phyloP scores from a whole-genome alignment of 768 basidiomycete species.

The Rhizopogon vesiculosus region DNA sequence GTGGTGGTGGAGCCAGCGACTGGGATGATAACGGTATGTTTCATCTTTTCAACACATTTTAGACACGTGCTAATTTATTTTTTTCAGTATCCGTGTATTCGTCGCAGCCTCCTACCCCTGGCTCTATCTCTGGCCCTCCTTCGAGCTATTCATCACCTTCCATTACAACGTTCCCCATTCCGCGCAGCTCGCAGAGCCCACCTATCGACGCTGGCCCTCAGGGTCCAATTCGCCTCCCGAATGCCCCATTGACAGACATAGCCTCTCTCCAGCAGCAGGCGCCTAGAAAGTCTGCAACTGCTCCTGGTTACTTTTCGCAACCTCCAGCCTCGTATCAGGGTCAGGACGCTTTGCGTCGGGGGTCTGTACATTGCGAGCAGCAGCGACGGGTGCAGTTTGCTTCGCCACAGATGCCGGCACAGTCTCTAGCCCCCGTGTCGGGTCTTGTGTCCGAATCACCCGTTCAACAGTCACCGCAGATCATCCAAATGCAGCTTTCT shows the following conservation, averaged over 20 bases:
- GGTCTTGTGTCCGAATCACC: conserved; percentile 21
- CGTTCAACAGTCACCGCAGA: conserved; percentile 18
- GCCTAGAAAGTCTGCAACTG: conserved; percentile 28
- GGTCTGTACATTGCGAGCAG: conserved; percentile 14
- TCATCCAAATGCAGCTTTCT: conserved; percentile 12
- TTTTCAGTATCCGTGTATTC: conserved; percentile 21
- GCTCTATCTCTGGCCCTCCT: conserved; percentile 51
- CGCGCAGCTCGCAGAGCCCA: conserved; percentile 50
- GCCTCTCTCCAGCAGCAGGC: conserved; percentile 42
- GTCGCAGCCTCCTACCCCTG: conserved; percentile 31
- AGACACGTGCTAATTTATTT: neutral
- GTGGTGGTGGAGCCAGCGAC: conserved; percentile 56
- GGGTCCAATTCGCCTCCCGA: conserved; percentile 61
- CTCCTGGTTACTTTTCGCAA: conserved; percentile 30
- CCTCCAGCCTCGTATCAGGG: conserved; percentile 18
- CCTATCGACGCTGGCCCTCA: conserved; percentile 41
- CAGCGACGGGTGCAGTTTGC: conserved; percentile 24
- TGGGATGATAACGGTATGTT: conserved; percentile 77
- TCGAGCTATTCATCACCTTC: conserved; percentile 69
- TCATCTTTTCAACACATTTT: neutral
- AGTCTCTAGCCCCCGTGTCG: conserved; percentile 19
- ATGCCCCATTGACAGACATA: conserved; percentile 67
- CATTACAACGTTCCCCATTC: conserved; percentile 54
- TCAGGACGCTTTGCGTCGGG: conserved; percentile 26
- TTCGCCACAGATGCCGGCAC: conserved; percentile 27